These are phyloP conservation scores for Thermochaetoides thermophila DNA, from an alignment of 495 filamentous ascomycete species.

Conservation along the genomic window DNA sequence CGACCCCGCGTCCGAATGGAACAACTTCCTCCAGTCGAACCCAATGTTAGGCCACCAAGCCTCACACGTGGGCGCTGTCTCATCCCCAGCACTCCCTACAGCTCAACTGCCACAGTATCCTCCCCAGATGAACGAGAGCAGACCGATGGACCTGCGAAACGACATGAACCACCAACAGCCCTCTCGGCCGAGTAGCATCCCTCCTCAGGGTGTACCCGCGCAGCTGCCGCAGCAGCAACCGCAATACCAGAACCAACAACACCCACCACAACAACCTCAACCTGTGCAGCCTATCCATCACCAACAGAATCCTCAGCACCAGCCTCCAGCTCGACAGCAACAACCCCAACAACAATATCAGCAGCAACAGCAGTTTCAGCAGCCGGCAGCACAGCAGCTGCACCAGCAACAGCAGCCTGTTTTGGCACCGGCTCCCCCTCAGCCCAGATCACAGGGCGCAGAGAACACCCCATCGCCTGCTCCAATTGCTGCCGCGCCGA, in stretches of 20 bases:
- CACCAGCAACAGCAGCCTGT: no score
- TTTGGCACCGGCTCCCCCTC: no score
- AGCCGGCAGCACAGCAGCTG: no score
- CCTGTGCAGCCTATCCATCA: no score
- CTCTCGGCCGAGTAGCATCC: constrained; percentile 13
- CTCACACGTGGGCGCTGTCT: constrained; percentile 12
- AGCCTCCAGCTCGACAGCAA: no score
- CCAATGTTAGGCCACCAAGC: constrained; percentile 21
- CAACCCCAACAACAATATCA: no score
- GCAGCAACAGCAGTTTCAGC: no score
- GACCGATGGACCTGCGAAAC: constrained; percentile 10
- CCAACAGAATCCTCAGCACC: no score
- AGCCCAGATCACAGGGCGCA: constrained; percentile 2
- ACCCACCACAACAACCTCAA: no score
- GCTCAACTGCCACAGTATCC: constrained; percentile 11
- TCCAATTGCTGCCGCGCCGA: constrained; percentile 6
- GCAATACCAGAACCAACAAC: no score
- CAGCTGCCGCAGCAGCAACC: no score
- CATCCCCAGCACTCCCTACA: constrained; percentile 18
- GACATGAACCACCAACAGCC: constrained; percentile 2
- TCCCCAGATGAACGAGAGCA: constrained; percentile 4
- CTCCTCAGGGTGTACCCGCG: no score
- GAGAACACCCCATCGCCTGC: constrained; percentile 5
- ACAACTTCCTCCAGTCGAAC: constrained; percentile 31
- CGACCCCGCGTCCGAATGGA: constrained; percentile 33